Conservation (phyloP, 768 basidiomycete genomes). For the Cytidiella melzeri region DNA sequence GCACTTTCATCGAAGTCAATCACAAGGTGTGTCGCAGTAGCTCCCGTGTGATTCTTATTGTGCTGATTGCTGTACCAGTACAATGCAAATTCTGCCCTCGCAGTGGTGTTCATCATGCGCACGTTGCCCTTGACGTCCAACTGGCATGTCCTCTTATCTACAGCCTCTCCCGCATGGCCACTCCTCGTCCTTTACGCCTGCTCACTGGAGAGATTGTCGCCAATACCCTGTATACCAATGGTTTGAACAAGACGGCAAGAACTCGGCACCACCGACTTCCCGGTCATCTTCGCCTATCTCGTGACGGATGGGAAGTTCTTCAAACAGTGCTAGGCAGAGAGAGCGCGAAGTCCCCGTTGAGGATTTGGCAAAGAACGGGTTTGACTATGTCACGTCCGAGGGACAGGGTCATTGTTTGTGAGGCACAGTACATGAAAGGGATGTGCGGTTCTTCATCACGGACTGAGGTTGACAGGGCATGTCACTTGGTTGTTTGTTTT, state of each 20-base stretch:
- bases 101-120: slow-evolving; percentile 64
- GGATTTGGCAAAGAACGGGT: slow-evolving; percentile 54
- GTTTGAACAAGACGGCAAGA: slow-evolving; percentile 11
- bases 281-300: slow-evolving; percentile 38
- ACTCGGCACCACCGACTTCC: slow-evolving; percentile 18
- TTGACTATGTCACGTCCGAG: slow-evolving; percentile 60
- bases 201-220: slow-evolving; percentile 20
- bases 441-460: slow-evolving; percentile 59
- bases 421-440: slow-evolving; percentile 53
- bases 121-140: slow-evolving; percentile 69
- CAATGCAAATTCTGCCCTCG: slow-evolving; percentile 69
- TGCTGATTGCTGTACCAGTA: slow-evolving; percentile 43
- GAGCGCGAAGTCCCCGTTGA: slow-evolving; percentile 35
- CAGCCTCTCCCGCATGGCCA: too few relatives aligned
- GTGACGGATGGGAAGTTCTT: slow-evolving; percentile 31
- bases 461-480: slow-evolving; percentile 67
- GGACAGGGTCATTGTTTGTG: slow-evolving; percentile 38
- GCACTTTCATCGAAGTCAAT: slow-evolving; percentile 38
- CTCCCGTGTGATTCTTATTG: not conserved
- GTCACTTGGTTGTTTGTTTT: slow-evolving; percentile 22
- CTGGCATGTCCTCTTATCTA: too few relatives aligned
- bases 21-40: slow-evolving; percentile 46
- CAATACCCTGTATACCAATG: slow-evolving; percentile 11
- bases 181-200: slow-evolving; percentile 32
- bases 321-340: slow-evolving; percentile 23